Percentiles rank a stretch among this genome's conserved stretches.
phyloP scores from a whole-genome alignment of 441 rosid genomes.

The Lepidium campestre region DNA sequence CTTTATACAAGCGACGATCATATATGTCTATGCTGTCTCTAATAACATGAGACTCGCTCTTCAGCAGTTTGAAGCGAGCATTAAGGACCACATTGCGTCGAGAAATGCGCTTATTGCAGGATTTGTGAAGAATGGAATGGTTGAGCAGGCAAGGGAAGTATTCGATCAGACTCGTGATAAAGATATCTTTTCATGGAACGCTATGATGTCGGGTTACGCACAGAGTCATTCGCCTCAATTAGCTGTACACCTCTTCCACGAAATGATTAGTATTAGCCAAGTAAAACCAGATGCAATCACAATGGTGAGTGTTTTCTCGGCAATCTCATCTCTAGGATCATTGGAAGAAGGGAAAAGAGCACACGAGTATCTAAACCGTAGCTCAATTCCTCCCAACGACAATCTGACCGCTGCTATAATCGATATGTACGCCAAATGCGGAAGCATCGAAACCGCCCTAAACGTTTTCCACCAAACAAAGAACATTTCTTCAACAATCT shows the following conservation, averaged over 20 bases:
- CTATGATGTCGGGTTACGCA: slow-evolving; percentile 70
- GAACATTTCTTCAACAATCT: slow-evolving; percentile 37
- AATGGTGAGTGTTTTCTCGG: slow-evolving; percentile 73
- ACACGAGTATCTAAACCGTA: slow-evolving; percentile 38
- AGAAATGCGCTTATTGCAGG: slow-evolving; percentile 70
- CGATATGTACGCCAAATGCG: slow-evolving; percentile 89
- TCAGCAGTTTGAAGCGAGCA: slow-evolving; percentile 51
- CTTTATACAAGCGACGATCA: slow-evolving; percentile 61
- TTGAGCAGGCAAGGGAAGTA: slow-evolving; percentile 47
- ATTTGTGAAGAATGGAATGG: slow-evolving; percentile 51
- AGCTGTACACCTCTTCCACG: slow-evolving; percentile 52
- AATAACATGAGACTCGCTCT: slow-evolving; percentile 47
- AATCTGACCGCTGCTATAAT: slow-evolving; percentile 71
- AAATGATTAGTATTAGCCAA: slow-evolving; percentile 48
- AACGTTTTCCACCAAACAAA: slow-evolving; percentile 45
- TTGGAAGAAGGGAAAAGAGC: slow-evolving; percentile 62
- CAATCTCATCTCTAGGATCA: slow-evolving; percentile 50
- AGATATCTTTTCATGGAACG: slow-evolving; percentile 80
- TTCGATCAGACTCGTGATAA: slow-evolving; percentile 54
- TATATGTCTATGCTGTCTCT: slow-evolving; percentile 61
- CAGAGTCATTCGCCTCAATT: slow-evolving; percentile 45
- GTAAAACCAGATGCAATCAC: slow-evolving; percentile 62
- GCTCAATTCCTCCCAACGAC: slow-evolving; percentile 44
- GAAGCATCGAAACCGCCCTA: slow-evolving; percentile 60
- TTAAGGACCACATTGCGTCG: slow-evolving; percentile 50